Percentiles rank a stretch among this genome's conserved stretches.
Evolutionary conservation across 495 filamentous ascomycete species (phyloP).

Genomic region (Penicillium bovifimosum): DNA sequence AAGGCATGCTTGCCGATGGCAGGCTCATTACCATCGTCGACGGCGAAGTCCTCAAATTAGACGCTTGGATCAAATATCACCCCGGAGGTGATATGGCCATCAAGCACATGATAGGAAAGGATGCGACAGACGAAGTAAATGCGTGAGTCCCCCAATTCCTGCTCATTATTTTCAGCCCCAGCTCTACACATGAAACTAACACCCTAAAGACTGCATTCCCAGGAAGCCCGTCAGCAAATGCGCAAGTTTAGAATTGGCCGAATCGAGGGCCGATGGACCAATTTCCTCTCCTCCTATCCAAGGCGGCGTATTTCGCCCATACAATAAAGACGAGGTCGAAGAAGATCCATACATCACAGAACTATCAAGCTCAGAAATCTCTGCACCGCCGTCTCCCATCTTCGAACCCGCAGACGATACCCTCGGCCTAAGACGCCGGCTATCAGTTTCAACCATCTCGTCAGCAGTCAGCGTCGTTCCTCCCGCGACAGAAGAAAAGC

Average conservation of each 20-base stretch:
- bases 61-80: constrained; percentile 76
- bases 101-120: constrained; percentile 76
- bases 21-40: constrained; percentile 68
- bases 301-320: constrained; percentile 57
- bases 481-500: background rate
- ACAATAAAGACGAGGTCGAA: background rate
- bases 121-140: constrained; percentile 85
- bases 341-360: background rate
- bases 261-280: constrained; percentile 69
- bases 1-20: constrained; percentile 72
- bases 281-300: constrained; percentile 82
- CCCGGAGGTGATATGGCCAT: constrained; percentile 83
- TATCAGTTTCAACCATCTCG: constrained; percentile 52
- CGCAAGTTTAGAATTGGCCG: constrained; percentile 67
- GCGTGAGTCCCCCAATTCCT: constrained; percentile 24
- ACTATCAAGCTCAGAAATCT: constrained; percentile 8
- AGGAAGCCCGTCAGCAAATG: constrained; percentile 63
- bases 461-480: constrained; percentile 4
- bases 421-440: constrained; percentile 5
- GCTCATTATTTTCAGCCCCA: background rate
- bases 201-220: constrained; percentile 55
- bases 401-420: constrained; percentile 9
- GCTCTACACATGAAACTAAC: background rate
- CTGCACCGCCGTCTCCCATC: constrained; percentile 12
- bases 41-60: constrained; percentile 66